Evolutionary conservation across 352 stramenopile species (phyloP), one percentile per base, ranked within the genome.

Genomic region (Phytophthora citricola): DNA sequence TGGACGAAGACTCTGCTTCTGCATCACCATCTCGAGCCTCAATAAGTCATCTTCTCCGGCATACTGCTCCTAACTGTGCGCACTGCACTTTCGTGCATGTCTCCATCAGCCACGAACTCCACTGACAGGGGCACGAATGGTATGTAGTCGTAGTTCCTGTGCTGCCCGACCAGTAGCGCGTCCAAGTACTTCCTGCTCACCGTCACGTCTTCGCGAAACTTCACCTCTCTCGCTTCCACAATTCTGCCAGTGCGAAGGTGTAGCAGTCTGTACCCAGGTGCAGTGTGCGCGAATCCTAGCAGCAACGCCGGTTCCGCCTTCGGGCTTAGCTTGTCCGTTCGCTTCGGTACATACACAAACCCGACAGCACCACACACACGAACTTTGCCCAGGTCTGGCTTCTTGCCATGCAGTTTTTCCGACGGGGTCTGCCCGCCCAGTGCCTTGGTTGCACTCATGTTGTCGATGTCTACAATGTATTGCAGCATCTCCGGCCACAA

Each of bases 381-480:
- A n/a, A 53, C 55, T 5, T 66, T 60, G 9, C 9, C 15, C 24
- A 60, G 32, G 31, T 60, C 26, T 2, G 48, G 49, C 4, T 15
- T 17, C 7, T 32, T 51, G 0, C 43, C 39, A 5, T 39, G 7
- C 22, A 67, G n/a, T 22, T 61, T 67, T 11, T 61, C 41, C 12
- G 40, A 66, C 0, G 59, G 41, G 1, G 44, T 38, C 1, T 38
- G 10, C 0, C 17, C 41, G 4, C 34, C 34, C 2, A 50, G 22
- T 0, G 44, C 45, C 3, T 15, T 4, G 5, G 27, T 52, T 1
- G n/a, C 47, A 9, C n/a, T 54, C 47, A 60, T 40, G 29, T 66
- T 66, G 27, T 55, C 58, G 14, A 55, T 60, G 15, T 55, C 24
- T 1, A 56, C 48, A 1, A 66, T 22, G 4, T 66, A 61, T 20